These are phyloP conservation scores for Corylus avellana DNA, from an alignment of 306 rosid genomes.

Conservation along the genomic window DNA sequence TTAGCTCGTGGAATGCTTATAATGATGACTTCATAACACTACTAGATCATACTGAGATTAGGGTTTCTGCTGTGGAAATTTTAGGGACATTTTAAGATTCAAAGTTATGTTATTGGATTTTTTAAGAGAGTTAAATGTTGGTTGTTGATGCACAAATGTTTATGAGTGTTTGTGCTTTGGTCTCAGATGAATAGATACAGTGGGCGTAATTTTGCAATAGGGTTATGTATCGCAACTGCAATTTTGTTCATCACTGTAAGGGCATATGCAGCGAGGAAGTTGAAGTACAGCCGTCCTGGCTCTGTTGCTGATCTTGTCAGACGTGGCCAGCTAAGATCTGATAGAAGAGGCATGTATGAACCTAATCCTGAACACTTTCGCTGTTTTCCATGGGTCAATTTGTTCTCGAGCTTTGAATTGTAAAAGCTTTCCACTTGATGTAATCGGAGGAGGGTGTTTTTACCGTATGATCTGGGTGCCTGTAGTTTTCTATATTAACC, in stretches of 20 bases:
- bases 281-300: slow-evolving; percentile 60
- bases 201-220: slow-evolving; percentile 54
- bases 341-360: slow-evolving; percentile 99
- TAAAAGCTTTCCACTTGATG: neutral
- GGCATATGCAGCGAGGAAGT: slow-evolving; percentile 40
- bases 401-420: neutral
- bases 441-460: neutral
- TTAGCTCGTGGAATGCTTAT: neutral
- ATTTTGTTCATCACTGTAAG: slow-evolving; percentile 45
- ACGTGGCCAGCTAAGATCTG: slow-evolving; percentile 95
- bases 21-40: neutral
- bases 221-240: slow-evolving; percentile 60
- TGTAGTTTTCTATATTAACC: neutral
- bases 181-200: slow-evolving; percentile 42
- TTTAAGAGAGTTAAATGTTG: neutral
- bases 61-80: neutral
- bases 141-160: neutral
- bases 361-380: slow-evolving; percentile 31
- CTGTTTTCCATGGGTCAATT: neutral
- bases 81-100: neutral
- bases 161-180: neutral
- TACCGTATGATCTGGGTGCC: neutral
- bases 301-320: slow-evolving; percentile 92
- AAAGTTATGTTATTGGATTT: neutral
- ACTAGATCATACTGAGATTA: neutral